Evolutionary conservation across 371 early-diverging fungal species (phyloP), one percentile per base, ranked within the genome.

Genomic region (Circinella umbellata): DNA sequence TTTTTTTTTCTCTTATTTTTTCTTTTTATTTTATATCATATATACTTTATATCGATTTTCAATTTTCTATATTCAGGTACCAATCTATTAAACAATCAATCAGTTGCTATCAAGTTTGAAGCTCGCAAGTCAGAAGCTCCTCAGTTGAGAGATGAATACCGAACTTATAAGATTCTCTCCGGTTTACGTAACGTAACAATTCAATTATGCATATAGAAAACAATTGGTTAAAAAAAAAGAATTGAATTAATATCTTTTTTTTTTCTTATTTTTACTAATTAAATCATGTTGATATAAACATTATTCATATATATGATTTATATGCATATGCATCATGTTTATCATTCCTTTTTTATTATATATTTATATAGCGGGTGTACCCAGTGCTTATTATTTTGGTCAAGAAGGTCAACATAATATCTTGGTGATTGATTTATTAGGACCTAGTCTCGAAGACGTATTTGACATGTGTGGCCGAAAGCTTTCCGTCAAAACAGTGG

Each of bases 381-480:
- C 99, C 2, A 86, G 78, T 67, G 95, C 93, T 10, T 95, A 95
- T 77, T 96, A 97, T 82, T 98, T 96, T 88, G 98, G 97, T 36
- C 95, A 95, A 74, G 98, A 98, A 81, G 98, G 98, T 4, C 89
- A 95, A 37, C 95, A 98, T 78, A 97, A 96, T 80, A 88, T 97
- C n/a, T 87, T 98, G 15, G 94, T 97, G 70, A 96, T 99, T 74
- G 99, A 99, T 79, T 80, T 99, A 71, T 89, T 99, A n/a, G 99
- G 99, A 6, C 95, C 95, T 7, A 94, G 94, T 70, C 84, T 99
- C 17, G 99, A 99, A 78, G 97, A 99, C 79, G 85, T 99, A 73
- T 99, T 99, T 86, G 97, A 96, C 74, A 87, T 94, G 79, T 98
- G 99, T 76, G 86, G 91, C 27, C 89, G 98, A 67, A 91, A 93